phyloP scores from a whole-genome alignment of 179 eudicot genomes.

The Silene coronaria region DNA sequence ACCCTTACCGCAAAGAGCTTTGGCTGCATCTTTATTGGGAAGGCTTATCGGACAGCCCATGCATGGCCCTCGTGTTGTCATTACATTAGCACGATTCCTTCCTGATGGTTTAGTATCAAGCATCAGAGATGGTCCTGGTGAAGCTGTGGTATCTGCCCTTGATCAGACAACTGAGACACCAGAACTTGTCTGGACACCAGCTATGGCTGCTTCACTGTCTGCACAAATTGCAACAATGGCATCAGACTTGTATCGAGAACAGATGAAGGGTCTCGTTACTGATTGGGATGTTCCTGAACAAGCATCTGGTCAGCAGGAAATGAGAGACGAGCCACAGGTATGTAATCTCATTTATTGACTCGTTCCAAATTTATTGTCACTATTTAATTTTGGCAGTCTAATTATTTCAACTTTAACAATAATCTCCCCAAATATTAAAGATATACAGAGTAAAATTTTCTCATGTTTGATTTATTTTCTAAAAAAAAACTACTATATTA shows the following conservation, averaged over 20 bases:
- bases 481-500: not conserved
- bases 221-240: conserved; percentile 98
- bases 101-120: conserved; percentile 94
- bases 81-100: conserved; percentile 84
- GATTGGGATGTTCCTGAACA: conserved; percentile 99
- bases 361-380: not conserved
- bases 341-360: not conserved
- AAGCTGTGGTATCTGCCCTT: conserved; percentile 78
- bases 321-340: conserved; percentile 99
- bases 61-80: conserved; percentile 99
- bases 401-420: not conserved
- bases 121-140: conserved; percentile 98
- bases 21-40: conserved; percentile 89
- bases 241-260: conserved; percentile 77
- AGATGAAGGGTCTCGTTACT: conserved; percentile 88
- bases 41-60: conserved; percentile 95
- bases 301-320: conserved; percentile 82
- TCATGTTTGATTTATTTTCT: not conserved
- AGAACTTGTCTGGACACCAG: conserved; percentile 99
- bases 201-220: conserved; percentile 96
- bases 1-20: conserved; percentile 93
- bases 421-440: not conserved
- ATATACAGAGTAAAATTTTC: not conserved
- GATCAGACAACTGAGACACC: conserved; percentile 99
- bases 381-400: not conserved